phyloP scores from a whole-genome alignment of 2,329 filamentous ascomycete genomes.

The Alternaria infectoria region DNA sequence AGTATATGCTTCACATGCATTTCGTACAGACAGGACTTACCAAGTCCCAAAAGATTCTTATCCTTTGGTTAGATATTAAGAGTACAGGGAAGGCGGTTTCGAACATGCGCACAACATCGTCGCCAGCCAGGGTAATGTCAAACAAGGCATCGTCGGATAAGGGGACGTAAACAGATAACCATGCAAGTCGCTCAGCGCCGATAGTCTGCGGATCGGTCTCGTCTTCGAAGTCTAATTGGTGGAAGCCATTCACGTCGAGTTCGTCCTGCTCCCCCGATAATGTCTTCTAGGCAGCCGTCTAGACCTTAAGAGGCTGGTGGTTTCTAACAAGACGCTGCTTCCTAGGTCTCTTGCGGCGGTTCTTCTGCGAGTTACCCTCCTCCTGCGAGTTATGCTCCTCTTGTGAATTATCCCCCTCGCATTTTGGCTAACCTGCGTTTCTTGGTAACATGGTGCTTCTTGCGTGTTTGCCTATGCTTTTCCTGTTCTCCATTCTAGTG shows the following conservation, averaged over 20 bases:
- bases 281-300: background rate
- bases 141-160: background rate
- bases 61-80: background rate
- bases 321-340: background rate
- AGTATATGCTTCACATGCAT: too few relatives aligned
- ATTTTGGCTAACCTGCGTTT: background rate
- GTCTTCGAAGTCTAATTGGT: background rate
- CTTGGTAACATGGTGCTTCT: background rate
- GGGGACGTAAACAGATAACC: background rate
- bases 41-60: background rate
- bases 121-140: background rate
- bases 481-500: too few relatives aligned
- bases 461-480: too few relatives aligned
- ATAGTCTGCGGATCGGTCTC: background rate
- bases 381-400: too few relatives aligned
- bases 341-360: background rate
- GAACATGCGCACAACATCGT: background rate
- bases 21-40: too few relatives aligned
- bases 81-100: background rate
- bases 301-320: background rate
- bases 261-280: background rate
- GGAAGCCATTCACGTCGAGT: too few relatives aligned
- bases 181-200: background rate
- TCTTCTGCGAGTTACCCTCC: too few relatives aligned
- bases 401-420: background rate